Evolutionary conservation across 805 yeast species (phyloP).

Genomic region (Kuraishia molischiana): DNA sequence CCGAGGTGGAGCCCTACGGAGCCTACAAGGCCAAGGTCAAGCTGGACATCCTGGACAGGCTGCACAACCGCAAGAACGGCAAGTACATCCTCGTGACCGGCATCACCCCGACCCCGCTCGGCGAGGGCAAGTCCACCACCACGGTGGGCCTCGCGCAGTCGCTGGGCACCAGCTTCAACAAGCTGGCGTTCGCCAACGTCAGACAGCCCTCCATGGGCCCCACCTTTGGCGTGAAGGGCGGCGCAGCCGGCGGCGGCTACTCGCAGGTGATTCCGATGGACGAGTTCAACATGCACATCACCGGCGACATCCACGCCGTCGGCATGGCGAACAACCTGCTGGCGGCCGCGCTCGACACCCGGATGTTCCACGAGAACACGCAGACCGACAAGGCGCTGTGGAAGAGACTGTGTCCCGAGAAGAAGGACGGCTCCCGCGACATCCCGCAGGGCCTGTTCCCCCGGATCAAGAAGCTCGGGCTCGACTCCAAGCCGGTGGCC

Average conservation of each 20-base stretch:
- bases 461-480: constrained; percentile 75
- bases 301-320: constrained; percentile 97
- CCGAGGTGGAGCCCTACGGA: constrained; percentile 84
- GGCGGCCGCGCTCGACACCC: constrained; percentile 94
- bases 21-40: constrained; percentile 83
- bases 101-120: constrained; percentile 96
- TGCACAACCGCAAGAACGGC: constrained; percentile 54
- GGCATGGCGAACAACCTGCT: constrained; percentile 87
- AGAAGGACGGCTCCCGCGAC: constrained; percentile 62
- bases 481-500: constrained; percentile 69
- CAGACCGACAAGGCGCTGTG: constrained; percentile 72
- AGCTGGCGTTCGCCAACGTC: constrained; percentile 84
- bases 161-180: constrained; percentile 78
- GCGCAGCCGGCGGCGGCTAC: constrained; percentile 99
- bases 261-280: constrained; percentile 98
- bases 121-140: constrained; percentile 96
- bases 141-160: constrained; percentile 97
- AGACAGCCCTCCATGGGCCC: constrained; percentile 99
- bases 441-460: constrained; percentile 74
- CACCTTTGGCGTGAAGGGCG: constrained; percentile 97
- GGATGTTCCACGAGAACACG: constrained; percentile 91
- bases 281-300: constrained; percentile 93
- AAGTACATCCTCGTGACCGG: constrained; percentile 91
- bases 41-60: constrained; percentile 59
- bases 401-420: constrained; percentile 77